Percentiles rank a stretch among this genome's conserved stretches.
Evolutionary conservation across 2,329 filamentous ascomycete species (phyloP).

Genomic region (Scedosporium aurantiacum): DNA sequence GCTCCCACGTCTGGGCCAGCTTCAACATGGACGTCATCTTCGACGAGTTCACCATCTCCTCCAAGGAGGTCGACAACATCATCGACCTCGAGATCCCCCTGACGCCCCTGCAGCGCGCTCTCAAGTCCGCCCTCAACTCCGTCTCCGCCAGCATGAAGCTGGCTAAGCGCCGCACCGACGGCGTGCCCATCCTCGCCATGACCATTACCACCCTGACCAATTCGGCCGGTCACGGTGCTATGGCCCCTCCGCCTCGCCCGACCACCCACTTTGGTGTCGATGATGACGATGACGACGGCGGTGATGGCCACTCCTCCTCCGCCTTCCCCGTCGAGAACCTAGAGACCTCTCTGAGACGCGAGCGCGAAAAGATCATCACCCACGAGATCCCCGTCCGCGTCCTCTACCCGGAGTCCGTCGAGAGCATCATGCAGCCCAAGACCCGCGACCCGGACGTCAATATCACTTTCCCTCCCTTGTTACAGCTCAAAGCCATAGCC

Average conservation of each 20-base stretch:
- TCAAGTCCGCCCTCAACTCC: constrained; percentile 76
- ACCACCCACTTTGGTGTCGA: constrained; percentile 18
- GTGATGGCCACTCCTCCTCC: constrained; percentile 21
- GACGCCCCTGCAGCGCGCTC: constrained; percentile 76
- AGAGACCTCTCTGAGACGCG: constrained; percentile 48
- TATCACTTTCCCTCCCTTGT: constrained; percentile 75
- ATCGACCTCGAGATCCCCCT: constrained; percentile 96
- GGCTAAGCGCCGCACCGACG: constrained; percentile 70
- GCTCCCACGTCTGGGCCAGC: constrained; percentile 88
- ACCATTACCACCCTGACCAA: constrained; percentile 74
- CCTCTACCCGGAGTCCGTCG: constrained; percentile 70
- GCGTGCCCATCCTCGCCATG: constrained; percentile 74
- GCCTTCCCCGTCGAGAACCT: constrained; percentile 38
- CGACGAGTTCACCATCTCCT: constrained; percentile 73
- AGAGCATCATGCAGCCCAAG: constrained; percentile 84
- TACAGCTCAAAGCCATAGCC: constrained; percentile 86
- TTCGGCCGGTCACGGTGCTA: constrained; percentile 13
- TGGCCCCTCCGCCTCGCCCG: constrained; percentile 14
- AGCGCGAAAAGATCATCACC: constrained; percentile 83
- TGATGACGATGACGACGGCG: constrained; percentile 27
- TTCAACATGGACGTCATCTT: constrained; percentile 75
- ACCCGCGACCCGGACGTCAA: constrained; percentile 89
- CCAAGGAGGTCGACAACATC: constrained; percentile 68
- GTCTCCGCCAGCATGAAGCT: constrained; percentile 75
- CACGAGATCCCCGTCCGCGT: constrained; percentile 95